Evolutionary conservation across 768 basidiomycete genomes (phyloP).

Genomic region (Suillus weaverae): DNA sequence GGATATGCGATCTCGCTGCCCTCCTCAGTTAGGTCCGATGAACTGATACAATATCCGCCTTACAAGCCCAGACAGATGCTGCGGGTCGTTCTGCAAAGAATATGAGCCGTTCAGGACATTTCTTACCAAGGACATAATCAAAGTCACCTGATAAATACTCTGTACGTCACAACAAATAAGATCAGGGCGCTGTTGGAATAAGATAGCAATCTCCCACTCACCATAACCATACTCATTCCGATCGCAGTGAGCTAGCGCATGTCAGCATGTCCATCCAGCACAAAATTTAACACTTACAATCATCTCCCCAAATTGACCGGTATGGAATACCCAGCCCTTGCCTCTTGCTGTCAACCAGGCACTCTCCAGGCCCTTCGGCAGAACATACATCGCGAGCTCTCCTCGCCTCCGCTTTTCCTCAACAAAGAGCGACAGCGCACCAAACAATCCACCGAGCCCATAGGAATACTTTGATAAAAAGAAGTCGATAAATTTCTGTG

Average conservation of each 20-base stretch:
- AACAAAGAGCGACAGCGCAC: slow-evolving; percentile 78
- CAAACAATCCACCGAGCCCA: slow-evolving; percentile 70
- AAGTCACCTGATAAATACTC: slow-evolving; percentile 73
- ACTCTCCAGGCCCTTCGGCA: slow-evolving; percentile 89
- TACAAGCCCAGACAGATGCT: slow-evolving; percentile 80
- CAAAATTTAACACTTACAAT: slow-evolving; percentile 43
- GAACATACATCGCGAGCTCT: slow-evolving; percentile 89
- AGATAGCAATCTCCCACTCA: slow-evolving; percentile 30
- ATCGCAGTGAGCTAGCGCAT: slow-evolving; percentile 54
- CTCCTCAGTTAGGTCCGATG: slow-evolving; percentile 72
- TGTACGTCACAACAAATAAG: slow-evolving; percentile 25
- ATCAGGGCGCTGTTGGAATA: background rate
- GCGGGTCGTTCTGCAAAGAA: slow-evolving; percentile 57
- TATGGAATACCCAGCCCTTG: slow-evolving; percentile 70
- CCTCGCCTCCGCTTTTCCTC: slow-evolving; percentile 87
- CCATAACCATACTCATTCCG: slow-evolving; percentile 94
- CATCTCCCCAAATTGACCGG: slow-evolving; percentile 68
- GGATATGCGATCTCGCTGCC: background rate
- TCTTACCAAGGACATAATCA: background rate
- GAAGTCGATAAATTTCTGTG: slow-evolving; percentile 49
- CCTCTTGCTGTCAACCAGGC: slow-evolving; percentile 82
- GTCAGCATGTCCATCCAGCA: slow-evolving; percentile 11
- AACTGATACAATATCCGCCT: slow-evolving; percentile 84
- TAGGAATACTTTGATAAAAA: slow-evolving; percentile 71
- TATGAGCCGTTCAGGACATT: background rate